Conservation (phyloP, 140 eudicot species). For the Cichorium intybus region DNA sequence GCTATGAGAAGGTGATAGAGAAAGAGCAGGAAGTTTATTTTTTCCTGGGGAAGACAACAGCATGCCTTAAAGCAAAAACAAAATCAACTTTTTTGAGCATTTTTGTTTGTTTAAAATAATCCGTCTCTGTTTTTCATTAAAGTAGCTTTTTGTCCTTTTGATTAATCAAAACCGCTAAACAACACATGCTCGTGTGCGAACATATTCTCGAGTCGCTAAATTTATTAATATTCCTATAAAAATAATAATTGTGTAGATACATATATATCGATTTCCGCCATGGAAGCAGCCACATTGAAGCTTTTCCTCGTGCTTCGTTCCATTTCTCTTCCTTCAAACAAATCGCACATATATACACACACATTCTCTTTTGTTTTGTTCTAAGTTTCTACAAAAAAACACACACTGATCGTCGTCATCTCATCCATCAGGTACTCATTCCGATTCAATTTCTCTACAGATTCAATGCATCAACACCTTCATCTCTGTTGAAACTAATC, state of each 20-base stretch:
- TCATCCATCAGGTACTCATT: slow-evolving; percentile 12
- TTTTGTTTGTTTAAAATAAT: not conserved
- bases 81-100: slow-evolving; percentile 25
- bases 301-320: slow-evolving; percentile 43
- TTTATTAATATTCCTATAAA: not conserved
- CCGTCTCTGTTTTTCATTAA: slow-evolving; percentile 29
- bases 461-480: slow-evolving; percentile 9
- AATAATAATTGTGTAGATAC: not conserved
- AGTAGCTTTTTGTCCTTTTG: slow-evolving; percentile 47
- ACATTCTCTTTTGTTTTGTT: slow-evolving; percentile 25
- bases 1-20: slow-evolving; percentile 8
- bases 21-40: not conserved
- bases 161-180: slow-evolving; percentile 42
- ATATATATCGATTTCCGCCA: slow-evolving; percentile 33
- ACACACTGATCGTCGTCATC: slow-evolving; percentile 5
- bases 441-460: not conserved
- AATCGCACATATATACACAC: slow-evolving; percentile 11
- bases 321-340: slow-evolving; percentile 13
- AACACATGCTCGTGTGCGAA: slow-evolving; percentile 45
- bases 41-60: slow-evolving; percentile 32
- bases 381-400: slow-evolving; percentile 7
- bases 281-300: slow-evolving; percentile 39
- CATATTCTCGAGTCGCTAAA: slow-evolving; percentile 34
- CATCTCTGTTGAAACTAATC: slow-evolving; percentile 13
- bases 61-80: slow-evolving; percentile 44